Evolutionary conservation across 2,329 filamentous ascomycete genomes (phyloP), one percentile per base, ranked within the genome.

Genomic region (Aspergillus quadrilineatus): DNA sequence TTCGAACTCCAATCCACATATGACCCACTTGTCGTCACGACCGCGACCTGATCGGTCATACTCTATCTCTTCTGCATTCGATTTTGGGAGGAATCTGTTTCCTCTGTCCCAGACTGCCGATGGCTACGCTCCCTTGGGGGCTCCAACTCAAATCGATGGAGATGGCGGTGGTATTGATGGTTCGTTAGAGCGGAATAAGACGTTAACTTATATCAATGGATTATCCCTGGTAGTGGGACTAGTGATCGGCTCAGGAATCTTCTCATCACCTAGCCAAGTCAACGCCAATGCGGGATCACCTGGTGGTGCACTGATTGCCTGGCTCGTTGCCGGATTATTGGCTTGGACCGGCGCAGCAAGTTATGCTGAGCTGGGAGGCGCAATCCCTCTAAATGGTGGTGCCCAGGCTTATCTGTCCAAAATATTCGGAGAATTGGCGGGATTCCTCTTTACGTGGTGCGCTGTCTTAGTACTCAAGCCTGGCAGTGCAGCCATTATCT

Each of bases 301-400:
- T 0, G 94, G 92, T 49, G 93, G 92, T 14, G 87, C 92, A 1
- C 78, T 99, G 50, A 82, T 97, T n/a, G 87, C 97, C 4, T 99
- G 93, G 93, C 81, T 86, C 1, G 85, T 97, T 42, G 92, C 93
- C 2, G 93, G 93, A n/a, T 70, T 97, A 17, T 79, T 99, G 60
- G 93, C 93, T 1, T 99, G 94, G 93, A 99, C 94, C 0, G 93
- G 94, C 8, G 93, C 91, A 0, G 89, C 92, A 26, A 96, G 91
- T 65, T 99, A 96, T 75, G 94, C 94, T 4, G 94, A 99, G 77
- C 82, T 99, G 4, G 94, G 94, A 58, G 93, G 94, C 41, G 92
- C 94, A 0, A 97, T 99, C 62, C 94, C 94, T 5, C 78, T 99
- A 26, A 99, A 97, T 71, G 94, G 94, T 55, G 94, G 94, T 4